Percentiles rank a stretch among this genome's conserved stretches.
These are phyloP conservation scores for Hordeum marinum DNA, from an alignment of 176 grass and related monocot genomes.

Conservation along the genomic window DNA sequence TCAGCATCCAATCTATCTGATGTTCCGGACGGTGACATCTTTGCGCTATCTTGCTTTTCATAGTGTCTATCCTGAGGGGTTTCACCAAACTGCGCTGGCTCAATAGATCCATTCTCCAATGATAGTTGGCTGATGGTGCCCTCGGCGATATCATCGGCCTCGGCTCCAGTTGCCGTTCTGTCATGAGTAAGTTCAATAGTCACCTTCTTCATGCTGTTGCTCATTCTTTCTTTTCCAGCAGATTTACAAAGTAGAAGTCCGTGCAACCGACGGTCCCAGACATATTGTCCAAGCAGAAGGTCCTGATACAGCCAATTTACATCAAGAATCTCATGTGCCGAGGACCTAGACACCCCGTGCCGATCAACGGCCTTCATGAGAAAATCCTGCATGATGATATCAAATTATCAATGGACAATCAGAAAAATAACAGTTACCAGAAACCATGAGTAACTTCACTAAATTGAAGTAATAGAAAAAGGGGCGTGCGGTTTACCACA, in stretches of 20 bases:
- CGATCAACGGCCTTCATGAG: slow-evolving; percentile 32
- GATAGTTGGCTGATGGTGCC: background rate
- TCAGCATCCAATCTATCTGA: slow-evolving; percentile 8
- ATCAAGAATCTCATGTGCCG: slow-evolving; percentile 37
- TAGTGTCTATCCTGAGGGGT: background rate
- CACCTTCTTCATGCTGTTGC: slow-evolving; percentile 10
- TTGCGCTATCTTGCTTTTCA: background rate
- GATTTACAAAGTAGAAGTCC: slow-evolving; percentile 37
- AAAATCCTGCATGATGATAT: slow-evolving; percentile 41
- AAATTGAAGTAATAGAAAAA: background rate
- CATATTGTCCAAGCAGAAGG: slow-evolving; percentile 52
- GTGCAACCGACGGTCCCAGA: slow-evolving; percentile 60
- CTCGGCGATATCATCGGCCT: background rate
- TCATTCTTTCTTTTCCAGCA: slow-evolving; percentile 13
- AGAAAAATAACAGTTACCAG: background rate
- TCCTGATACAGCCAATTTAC: slow-evolving; percentile 76
- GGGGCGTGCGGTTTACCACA: slow-evolving; percentile 40
- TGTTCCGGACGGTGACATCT: background rate
- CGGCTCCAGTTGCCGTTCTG: background rate
- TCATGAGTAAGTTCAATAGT: slow-evolving; percentile 23
- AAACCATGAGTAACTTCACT: background rate
- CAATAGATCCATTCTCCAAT: background rate
- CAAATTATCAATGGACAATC: background rate
- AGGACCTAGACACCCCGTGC: background rate
- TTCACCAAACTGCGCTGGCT: slow-evolving; percentile 14